These are phyloP conservation scores for Stenogyne calaminthoides DNA, from an alignment of 305 asterid species.

Conservation along the genomic window DNA sequence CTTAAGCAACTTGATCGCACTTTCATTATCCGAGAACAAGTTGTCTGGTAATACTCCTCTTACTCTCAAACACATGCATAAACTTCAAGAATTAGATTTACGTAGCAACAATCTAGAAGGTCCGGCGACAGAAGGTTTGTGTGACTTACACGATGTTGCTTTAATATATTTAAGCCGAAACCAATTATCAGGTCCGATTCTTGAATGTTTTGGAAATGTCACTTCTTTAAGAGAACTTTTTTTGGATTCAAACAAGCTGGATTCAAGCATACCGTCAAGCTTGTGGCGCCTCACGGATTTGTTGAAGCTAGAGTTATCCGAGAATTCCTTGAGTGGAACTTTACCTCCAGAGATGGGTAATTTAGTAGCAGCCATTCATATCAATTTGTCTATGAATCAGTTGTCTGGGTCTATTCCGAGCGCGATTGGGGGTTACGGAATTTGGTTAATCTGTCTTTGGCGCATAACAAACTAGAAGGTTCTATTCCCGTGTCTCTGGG, in stretches of 20 bases:
- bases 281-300: slow-evolving; percentile 38
- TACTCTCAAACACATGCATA: not conserved
- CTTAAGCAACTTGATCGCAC: not conserved
- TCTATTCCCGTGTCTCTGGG: slow-evolving; percentile 31
- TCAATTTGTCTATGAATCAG: slow-evolving; percentile 40
- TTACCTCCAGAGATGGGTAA: slow-evolving; percentile 38
- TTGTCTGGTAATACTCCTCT: not conserved
- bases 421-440: slow-evolving; percentile 34
- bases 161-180: not conserved
- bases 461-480: slow-evolving; percentile 31
- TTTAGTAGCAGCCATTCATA: slow-evolving; percentile 14
- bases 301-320: slow-evolving; percentile 32
- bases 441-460: slow-evolving; percentile 36
- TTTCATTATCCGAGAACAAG: not conserved
- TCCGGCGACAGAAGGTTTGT: not conserved
- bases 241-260: slow-evolving; percentile 34
- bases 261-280: slow-evolving; percentile 33
- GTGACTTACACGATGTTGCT: not conserved
- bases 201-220: slow-evolving; percentile 23
- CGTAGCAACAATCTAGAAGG: not conserved
- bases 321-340: slow-evolving; percentile 34
- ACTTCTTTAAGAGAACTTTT: slow-evolving; percentile 23
- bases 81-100: not conserved
- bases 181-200: slow-evolving; percentile 8
- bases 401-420: slow-evolving; percentile 37